Evolutionary conservation across 805 yeast genomes (phyloP).

Genomic region (Candida endomychidarum): DNA sequence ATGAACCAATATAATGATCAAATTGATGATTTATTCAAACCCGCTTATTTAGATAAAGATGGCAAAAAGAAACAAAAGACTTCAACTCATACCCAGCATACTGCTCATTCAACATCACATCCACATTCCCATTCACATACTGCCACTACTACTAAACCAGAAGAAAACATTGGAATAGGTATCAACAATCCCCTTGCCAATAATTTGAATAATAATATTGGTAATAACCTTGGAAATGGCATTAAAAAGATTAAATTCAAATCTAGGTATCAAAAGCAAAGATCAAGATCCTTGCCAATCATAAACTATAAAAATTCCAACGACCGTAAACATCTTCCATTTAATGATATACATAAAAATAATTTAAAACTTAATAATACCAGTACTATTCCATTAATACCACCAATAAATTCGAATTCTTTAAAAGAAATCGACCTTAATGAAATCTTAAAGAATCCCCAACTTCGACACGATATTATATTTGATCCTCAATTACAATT

Average conservation of each 20-base stretch:
- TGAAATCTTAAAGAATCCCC: conserved; percentile 88
- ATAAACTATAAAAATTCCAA: conserved; percentile 26
- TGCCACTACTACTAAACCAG: background rate
- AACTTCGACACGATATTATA: conserved; percentile 85
- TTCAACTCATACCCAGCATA: conserved; percentile 8
- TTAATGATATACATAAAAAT: conserved; percentile 1
- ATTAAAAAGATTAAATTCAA: conserved; percentile 28
- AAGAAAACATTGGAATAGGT: background rate
- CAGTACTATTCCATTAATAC: conserved; percentile 48
- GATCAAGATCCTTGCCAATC: conserved; percentile 43
- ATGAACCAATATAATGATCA: conserved; percentile 12
- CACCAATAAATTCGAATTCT: conserved; percentile 81
- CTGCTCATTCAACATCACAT: conserved; percentile 6
- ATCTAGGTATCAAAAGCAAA: conserved; percentile 19
- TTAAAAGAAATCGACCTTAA: conserved; percentile 83
- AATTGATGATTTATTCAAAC: conserved; percentile 16
- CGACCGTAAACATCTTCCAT: conserved; percentile 8
- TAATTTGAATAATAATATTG: too few species aligned
- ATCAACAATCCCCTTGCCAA: background rate
- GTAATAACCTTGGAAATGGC: conserved; percentile 3
- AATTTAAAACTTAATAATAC: conserved; percentile 12
- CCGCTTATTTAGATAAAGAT: conserved; percentile 15
- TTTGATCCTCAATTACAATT: conserved; percentile 92
- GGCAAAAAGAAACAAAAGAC: conserved; percentile 3
- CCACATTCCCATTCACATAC: conserved; percentile 5